Percentiles rank a stretch among this genome's conserved stretches.
These are phyloP conservation scores for Spirogloea muscicola DNA, from an alignment of 139 green algal genomes.

Conservation along the genomic window DNA sequence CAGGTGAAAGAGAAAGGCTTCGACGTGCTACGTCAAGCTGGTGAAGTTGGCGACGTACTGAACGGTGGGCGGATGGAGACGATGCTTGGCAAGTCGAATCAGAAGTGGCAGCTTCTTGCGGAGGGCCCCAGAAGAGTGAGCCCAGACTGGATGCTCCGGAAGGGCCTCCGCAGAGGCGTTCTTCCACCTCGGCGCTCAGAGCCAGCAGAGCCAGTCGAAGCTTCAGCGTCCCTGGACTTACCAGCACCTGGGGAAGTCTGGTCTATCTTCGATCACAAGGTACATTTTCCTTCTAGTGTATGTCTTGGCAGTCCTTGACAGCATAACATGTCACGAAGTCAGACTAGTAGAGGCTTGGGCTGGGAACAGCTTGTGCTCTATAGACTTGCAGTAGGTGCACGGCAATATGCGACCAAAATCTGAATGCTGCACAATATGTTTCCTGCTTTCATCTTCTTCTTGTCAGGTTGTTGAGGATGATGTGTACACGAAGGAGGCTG, in stretches of 20 bases:
- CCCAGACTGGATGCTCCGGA: constrained; percentile 20
- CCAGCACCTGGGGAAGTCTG: constrained; percentile 17
- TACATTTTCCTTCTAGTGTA: too few relatives aligned
- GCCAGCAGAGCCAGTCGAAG: too few relatives aligned
- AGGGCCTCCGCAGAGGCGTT: too few relatives aligned
- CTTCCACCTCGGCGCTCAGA: too few relatives aligned
- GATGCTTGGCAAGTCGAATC: constrained; percentile 12
- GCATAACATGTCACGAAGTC: too few relatives aligned
- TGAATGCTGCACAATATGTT: too few relatives aligned
- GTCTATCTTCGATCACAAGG: constrained; percentile 27
- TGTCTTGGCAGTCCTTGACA: too few relatives aligned
- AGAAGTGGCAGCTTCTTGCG: constrained; percentile 33
- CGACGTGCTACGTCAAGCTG: not conserved
- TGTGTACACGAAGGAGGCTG: constrained; percentile 24
- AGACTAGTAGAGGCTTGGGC: too few relatives aligned
- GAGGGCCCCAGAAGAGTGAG: constrained; percentile 23
- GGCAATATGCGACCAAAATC: too few relatives aligned
- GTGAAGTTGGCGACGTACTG: constrained; percentile 2
- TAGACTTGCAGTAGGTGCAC: too few relatives aligned
- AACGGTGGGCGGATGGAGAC: constrained; percentile 33
- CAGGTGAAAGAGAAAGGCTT: constrained; percentile 29
- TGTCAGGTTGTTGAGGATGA: constrained; percentile 34
- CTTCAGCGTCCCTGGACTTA: not conserved
- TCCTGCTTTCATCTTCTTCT: too few relatives aligned
- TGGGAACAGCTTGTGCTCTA: too few relatives aligned